Percentiles rank a stretch among this genome's conserved stretches.
Evolutionary conservation across 495 filamentous ascomycete species (phyloP).

Genomic region (Neurospora sublineolata): DNA sequence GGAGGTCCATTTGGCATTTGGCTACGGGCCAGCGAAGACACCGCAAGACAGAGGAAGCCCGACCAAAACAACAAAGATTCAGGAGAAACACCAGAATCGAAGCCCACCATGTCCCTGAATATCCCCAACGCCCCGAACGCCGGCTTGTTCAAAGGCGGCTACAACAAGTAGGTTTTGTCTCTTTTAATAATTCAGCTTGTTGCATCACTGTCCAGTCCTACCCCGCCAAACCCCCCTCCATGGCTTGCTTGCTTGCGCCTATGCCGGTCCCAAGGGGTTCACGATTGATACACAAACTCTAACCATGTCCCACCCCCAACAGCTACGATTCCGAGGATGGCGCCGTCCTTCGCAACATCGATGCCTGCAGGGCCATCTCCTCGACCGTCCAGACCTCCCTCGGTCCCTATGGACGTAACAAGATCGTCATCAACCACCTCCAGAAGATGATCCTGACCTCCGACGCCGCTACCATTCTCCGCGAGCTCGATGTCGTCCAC

Average conservation of each 20-base stretch:
- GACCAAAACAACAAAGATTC: conserved; percentile 3
- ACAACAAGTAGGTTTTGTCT: conserved; percentile 69
- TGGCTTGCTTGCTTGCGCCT: conserved; percentile 1
- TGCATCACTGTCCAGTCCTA: conserved; percentile 1
- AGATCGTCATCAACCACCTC: conserved; percentile 99
- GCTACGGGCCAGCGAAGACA: background rate
- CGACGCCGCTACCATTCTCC: conserved; percentile 92
- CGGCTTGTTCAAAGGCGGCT: conserved; percentile 91
- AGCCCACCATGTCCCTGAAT: conserved; percentile 73
- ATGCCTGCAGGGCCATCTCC: conserved; percentile 92
- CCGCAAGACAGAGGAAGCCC: conserved; percentile 1
- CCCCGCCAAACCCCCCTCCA: conserved; percentile 4
- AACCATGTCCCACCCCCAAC: conserved; percentile 8
- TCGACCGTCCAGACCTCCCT: conserved; percentile 93
- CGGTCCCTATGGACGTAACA: conserved; percentile 96
- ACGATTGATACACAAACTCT: conserved; percentile 6
- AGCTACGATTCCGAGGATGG: conserved; percentile 99
- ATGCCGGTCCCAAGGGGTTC: background rate
- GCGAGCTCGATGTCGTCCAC: conserved; percentile 96
- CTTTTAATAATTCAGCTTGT: background rate
- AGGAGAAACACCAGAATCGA: background rate
- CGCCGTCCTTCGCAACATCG: conserved; percentile 95
- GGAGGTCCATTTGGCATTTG: conserved; percentile 6
- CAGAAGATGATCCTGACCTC: conserved; percentile 99
- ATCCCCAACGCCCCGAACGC: conserved; percentile 87